Conservation (phyloP, 768 basidiomycete genomes). For the Leccinellum luteum region DNA sequence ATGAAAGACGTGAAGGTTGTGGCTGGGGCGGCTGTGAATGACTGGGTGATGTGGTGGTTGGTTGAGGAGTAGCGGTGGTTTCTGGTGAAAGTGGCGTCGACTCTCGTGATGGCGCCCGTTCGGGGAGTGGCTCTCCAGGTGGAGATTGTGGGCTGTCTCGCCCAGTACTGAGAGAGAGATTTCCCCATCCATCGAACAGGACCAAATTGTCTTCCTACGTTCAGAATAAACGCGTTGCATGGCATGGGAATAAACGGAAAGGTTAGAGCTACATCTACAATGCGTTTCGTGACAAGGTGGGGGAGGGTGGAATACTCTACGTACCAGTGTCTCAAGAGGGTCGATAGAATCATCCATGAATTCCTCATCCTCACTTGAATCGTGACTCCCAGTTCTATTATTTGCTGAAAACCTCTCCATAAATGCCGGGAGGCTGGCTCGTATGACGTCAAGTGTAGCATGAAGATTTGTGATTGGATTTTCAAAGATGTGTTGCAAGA, state of each 20-base stretch:
- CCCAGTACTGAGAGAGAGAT: background rate
- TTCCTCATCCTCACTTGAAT: conserved; percentile 34
- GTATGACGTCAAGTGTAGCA: conserved; percentile 37
- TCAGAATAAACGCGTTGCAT: conserved; percentile 2
- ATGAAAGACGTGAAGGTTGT: conserved; percentile 8
- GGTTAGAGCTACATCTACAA: conserved; percentile 32
- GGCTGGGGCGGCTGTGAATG: conserved; percentile 1
- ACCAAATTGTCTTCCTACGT: conserved; percentile 16
- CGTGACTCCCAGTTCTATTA: conserved; percentile 23
- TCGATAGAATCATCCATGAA: conserved; percentile 8
- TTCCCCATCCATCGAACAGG: conserved; percentile 3
- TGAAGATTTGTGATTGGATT: conserved; percentile 43
- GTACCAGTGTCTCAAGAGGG: conserved; percentile 23
- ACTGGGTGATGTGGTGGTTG: background rate
- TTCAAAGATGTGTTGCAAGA: conserved; percentile 51
- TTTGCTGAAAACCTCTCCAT: conserved; percentile 20
- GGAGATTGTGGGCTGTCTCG: conserved; percentile 2
- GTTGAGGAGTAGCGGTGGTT: background rate
- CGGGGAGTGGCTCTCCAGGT: conserved; percentile 1
- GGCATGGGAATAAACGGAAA: conserved; percentile 20
- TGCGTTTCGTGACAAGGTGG: conserved; percentile 25
- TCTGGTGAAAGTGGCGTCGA: conserved; percentile 11
- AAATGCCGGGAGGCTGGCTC: conserved; percentile 32
- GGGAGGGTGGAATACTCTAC: conserved; percentile 17
- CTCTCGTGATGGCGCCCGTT: background rate